phyloP scores from a whole-genome alignment of 192 early-diverging fungal species.

The Entophlyctis helioformis region DNA sequence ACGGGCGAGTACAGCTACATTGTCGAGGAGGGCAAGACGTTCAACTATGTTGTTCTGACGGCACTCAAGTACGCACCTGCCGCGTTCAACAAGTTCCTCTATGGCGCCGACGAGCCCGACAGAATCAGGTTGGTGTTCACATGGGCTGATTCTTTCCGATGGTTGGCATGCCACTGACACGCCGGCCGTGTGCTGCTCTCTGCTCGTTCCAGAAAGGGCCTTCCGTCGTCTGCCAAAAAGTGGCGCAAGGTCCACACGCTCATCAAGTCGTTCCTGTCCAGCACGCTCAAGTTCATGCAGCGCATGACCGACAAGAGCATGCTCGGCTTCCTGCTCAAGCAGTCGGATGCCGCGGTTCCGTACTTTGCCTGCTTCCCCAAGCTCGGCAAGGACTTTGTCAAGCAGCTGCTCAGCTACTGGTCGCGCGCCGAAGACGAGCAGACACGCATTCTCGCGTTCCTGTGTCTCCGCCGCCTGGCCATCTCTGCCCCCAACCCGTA shows the following conservation, averaged over 20 bases:
- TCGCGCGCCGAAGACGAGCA: slow-evolving; percentile 39
- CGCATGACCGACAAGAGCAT: slow-evolving; percentile 77
- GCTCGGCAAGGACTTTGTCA: slow-evolving; percentile 71
- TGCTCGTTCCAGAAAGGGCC: slow-evolving; percentile 15
- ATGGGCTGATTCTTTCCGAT: too few species aligned
- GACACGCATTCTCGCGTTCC: slow-evolving; percentile 70
- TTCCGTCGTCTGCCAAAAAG: slow-evolving; percentile 31
- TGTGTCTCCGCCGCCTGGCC: slow-evolving; percentile 68
- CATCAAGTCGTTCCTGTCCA: slow-evolving; percentile 73
- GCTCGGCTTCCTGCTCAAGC: slow-evolving; percentile 71
- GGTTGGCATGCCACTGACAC: too few species aligned
- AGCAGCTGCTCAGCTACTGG: slow-evolving; percentile 6
- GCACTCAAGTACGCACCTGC: slow-evolving; percentile 56
- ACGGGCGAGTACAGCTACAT: slow-evolving; percentile 46
- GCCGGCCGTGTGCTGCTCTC: neutral
- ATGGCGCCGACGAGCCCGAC: slow-evolving; percentile 9
- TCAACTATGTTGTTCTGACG: slow-evolving; percentile 70
- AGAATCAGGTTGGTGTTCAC: too few species aligned
- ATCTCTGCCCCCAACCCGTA: slow-evolving; percentile 33
- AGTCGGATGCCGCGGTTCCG: slow-evolving; percentile 58
- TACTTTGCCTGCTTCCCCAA: slow-evolving; percentile 79
- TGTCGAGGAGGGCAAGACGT: slow-evolving; percentile 52
- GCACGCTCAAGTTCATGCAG: slow-evolving; percentile 59
- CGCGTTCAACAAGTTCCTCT: slow-evolving; percentile 60
- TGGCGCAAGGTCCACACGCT: slow-evolving; percentile 65